Base-by-base conservation (phyloP, 1,284 basidiomycete species). In the Pseudozyma sp. region DNA sequence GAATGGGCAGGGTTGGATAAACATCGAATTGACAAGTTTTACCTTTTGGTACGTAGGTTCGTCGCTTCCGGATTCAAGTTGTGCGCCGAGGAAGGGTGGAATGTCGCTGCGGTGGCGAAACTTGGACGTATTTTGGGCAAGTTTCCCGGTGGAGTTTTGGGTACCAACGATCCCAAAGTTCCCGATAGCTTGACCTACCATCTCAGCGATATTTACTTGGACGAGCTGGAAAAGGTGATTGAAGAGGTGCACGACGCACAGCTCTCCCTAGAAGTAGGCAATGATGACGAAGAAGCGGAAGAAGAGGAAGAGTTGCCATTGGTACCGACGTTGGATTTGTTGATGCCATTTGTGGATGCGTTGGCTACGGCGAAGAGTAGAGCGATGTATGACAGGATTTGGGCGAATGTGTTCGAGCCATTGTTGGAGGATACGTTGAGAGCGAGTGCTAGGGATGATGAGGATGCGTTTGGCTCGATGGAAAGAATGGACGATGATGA, bases 1-100 rank as follows among this genome's bases (percentile, higher is more conserved):
- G 95, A 98, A 86, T 98, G 96, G 95, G 90, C 88, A 61, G 93
- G 93, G 1, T 91, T 99, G 59, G 96, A 99, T 83, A 89, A 93
- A 57, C 87, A 95, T 80, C 87, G 83, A 18, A 67, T 83, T 19
- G 95, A 98, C 89, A 99, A 99, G 85, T 99, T 93, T 85, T 95
- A 96, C 84, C 90, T 98, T 89, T 91, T 99, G 54, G 91, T 98
- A 68, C 89, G 96, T 55, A 89, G 92, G 65, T 97, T 95, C 81
- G 88, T 94, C 49, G 92, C 94, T 77, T 92, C 92, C 0, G 90
- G 92, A 0, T 95, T 98, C 85, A 87, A 91, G 39, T 88, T 98
- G 14, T 88, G 97, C 12, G 88, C 91, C 35, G 88, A 91, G 56
- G 86, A 88, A 48, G 87, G 88, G 44, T 98, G 95, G 95, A 88